Evolutionary conservation across 2,329 filamentous ascomycete species (phyloP).

Genomic region (Coniochaeta sp.): DNA sequence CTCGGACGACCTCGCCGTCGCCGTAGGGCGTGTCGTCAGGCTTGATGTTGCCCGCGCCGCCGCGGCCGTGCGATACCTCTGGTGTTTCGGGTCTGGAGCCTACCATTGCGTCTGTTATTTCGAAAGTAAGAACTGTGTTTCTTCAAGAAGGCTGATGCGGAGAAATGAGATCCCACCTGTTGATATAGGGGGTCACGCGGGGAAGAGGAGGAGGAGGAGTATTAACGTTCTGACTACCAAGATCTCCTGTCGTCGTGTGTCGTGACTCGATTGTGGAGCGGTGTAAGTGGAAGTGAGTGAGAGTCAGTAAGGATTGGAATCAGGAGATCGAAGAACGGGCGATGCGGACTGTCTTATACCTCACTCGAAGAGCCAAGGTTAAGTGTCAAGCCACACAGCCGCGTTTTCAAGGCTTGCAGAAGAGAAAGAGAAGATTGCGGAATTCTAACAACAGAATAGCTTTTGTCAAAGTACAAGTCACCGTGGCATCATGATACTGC

Average conservation of each 20-base stretch:
- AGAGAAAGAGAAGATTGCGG: background rate
- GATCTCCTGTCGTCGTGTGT: background rate
- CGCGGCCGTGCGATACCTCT: conserved; percentile 54
- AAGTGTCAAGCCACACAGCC: conserved; percentile 1
- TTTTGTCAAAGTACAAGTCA: no score
- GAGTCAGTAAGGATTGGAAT: background rate
- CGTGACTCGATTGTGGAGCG: background rate
- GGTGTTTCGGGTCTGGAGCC: conserved; percentile 11
- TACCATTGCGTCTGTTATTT: background rate
- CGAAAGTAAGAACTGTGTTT: no score
- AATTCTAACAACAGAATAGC: background rate
- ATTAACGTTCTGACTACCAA: background rate
- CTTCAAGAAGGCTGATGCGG: background rate
- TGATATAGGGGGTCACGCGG: background rate
- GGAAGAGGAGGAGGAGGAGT: background rate
- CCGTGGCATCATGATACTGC: background rate
- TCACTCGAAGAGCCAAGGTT: background rate
- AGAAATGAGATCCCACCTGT: background rate
- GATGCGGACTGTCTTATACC: no score
- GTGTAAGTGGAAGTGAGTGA: background rate
- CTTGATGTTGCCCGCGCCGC: conserved; percentile 56
- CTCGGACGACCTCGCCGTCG: conserved; percentile 55
- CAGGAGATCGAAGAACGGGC: background rate
- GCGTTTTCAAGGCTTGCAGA: no score
- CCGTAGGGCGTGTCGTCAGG: conserved; percentile 51